Percentiles rank a stretch among this genome's conserved stretches.
phyloP scores from a whole-genome alignment of 2,329 filamentous ascomycete genomes.

The Neonectria hederae region DNA sequence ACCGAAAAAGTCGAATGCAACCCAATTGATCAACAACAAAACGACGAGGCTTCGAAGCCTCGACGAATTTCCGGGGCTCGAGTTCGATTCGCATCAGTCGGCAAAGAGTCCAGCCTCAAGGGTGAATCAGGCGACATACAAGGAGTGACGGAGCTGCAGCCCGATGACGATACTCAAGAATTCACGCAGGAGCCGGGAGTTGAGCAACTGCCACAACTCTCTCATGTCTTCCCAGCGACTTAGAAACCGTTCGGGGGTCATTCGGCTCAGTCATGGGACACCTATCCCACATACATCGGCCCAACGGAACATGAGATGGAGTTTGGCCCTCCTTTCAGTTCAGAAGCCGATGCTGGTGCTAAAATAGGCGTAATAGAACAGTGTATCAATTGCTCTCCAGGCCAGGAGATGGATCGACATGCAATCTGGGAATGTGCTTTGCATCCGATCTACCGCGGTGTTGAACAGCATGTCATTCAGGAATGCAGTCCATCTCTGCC shows the following conservation, averaged over 20 bases:
- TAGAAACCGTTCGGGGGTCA: neutral
- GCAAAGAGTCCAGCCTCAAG: neutral
- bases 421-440: constrained; percentile 10
- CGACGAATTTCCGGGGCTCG: neutral
- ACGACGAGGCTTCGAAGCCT: neutral
- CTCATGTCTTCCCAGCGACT: neutral
- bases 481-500: neutral
- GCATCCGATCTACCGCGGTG: constrained; percentile 12
- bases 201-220: neutral
- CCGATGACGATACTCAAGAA: neutral
- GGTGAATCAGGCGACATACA: neutral
- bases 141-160: neutral
- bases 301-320: neutral
- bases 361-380: neutral
- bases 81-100: neutral
- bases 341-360: neutral
- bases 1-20: neutral
- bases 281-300: neutral
- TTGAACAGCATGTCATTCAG: neutral
- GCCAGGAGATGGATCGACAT: neutral
- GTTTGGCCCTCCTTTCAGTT: neutral
- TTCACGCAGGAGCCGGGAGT: neutral
- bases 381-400: neutral
- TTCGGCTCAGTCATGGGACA: neutral
- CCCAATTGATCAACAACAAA: neutral